phyloP scores from a whole-genome alignment of 805 yeast genomes.

The Wickerhamomyces chambardii region DNA sequence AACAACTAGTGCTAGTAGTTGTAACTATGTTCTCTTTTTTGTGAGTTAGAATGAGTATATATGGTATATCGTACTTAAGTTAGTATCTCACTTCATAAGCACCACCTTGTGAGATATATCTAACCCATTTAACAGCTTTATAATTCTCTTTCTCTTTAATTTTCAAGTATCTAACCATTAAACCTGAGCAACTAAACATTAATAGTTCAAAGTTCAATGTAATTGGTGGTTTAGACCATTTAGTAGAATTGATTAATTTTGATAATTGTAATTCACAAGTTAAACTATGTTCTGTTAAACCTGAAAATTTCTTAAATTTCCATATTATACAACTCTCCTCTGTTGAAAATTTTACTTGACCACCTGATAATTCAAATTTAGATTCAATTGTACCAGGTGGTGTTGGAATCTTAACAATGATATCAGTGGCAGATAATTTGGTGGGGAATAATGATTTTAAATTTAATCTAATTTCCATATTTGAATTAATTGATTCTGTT shows the following conservation, averaged over 20 bases:
- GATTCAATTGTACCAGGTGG: constrained; percentile 52
- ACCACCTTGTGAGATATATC: constrained; percentile 69
- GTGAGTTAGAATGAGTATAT: too few species aligned
- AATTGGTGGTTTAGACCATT: constrained; percentile 72
- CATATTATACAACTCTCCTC: constrained; percentile 60
- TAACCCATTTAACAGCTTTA: constrained; percentile 80
- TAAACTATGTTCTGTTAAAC: constrained; percentile 54
- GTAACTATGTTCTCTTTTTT: too few species aligned
- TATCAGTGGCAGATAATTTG: constrained; percentile 54
- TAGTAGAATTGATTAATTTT: constrained; percentile 11
- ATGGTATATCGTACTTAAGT: too few species aligned
- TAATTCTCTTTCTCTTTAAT: constrained; percentile 54
- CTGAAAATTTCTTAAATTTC: constrained; percentile 62
- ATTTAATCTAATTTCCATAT: constrained; percentile 48
- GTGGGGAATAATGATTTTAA: constrained; percentile 53
- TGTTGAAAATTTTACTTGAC: constrained; percentile 61
- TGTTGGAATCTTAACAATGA: constrained; percentile 56
- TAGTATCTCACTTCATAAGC: constrained; percentile 72
- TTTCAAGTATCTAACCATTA: constrained; percentile 62
- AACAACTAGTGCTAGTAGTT: too few species aligned
- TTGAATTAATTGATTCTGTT: constrained; percentile 31
- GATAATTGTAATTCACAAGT: constrained; percentile 42
- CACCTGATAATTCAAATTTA: constrained; percentile 37
- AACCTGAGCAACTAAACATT: constrained; percentile 72
- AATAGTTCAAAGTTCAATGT: constrained; percentile 57